Evolutionary conservation across 768 basidiomycete genomes (phyloP).

Genomic region (Lactarius hatsudake): DNA sequence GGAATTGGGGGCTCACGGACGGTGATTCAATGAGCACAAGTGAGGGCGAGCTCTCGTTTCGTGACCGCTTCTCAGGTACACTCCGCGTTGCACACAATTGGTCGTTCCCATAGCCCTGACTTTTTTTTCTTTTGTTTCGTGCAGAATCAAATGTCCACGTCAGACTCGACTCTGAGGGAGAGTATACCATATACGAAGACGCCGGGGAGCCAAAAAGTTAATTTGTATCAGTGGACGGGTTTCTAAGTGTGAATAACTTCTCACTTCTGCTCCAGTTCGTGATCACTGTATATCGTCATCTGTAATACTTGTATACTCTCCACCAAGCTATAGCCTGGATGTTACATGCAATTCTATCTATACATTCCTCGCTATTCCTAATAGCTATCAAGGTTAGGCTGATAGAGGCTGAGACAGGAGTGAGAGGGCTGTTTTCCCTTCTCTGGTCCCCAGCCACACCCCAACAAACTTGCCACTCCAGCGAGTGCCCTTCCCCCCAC

Average conservation of each 20-base stretch:
- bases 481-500: slow-evolving; percentile 70
- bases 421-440: slow-evolving; percentile 37
- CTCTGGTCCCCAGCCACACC: slow-evolving; percentile 54
- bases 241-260: neutral
- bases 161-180: slow-evolving; percentile 25
- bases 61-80: slow-evolving; percentile 18
- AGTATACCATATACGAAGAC: slow-evolving; percentile 25
- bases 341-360: slow-evolving; percentile 12
- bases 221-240: neutral
- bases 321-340: neutral
- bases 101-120: neutral
- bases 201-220: slow-evolving; percentile 12
- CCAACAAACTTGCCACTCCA: slow-evolving; percentile 78
- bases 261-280: neutral
- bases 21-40: slow-evolving; percentile 28
- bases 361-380: neutral
- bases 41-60: slow-evolving; percentile 24
- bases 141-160: slow-evolving; percentile 23
- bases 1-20: slow-evolving; percentile 26
- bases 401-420: slow-evolving; percentile 6
- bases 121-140: neutral
- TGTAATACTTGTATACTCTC: slow-evolving; percentile 14
- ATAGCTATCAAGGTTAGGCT: neutral
- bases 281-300: slow-evolving; percentile 17
- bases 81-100: neutral